Evolutionary conservation across 164 flowering plant species (phyloP).

Genomic region (Houttuynia cordata): DNA sequence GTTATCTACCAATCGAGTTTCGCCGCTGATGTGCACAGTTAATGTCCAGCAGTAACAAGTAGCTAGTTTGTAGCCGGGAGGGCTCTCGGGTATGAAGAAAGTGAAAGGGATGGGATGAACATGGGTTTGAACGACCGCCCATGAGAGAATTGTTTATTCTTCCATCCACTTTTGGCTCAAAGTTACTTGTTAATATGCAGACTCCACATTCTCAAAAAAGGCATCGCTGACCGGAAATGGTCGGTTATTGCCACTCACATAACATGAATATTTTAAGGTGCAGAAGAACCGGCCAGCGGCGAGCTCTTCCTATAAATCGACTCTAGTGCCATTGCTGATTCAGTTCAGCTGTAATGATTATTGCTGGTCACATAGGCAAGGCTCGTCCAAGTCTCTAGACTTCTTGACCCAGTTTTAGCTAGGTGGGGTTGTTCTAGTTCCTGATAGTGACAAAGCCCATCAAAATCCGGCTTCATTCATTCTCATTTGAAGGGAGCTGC

Average conservation of each 20-base stretch:
- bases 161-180: slow-evolving; percentile 20
- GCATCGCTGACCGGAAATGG: slow-evolving; percentile 22
- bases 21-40: too few relatives aligned
- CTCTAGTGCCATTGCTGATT: slow-evolving; percentile 15
- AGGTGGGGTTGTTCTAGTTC: slow-evolving; percentile 4
- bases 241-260: slow-evolving; percentile 27
- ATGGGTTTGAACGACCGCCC: slow-evolving; percentile 21
- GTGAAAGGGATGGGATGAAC: slow-evolving; percentile 45
- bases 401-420: background rate
- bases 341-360: slow-evolving; percentile 13
- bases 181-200: slow-evolving; percentile 20
- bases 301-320: slow-evolving; percentile 18
- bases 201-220: slow-evolving; percentile 42
- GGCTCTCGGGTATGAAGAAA: slow-evolving; percentile 19
- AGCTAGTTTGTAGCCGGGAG: too few relatives aligned
- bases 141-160: slow-evolving; percentile 20
- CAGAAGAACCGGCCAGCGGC: slow-evolving; percentile 13
- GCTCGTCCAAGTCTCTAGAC: background rate
- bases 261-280: slow-evolving; percentile 4
- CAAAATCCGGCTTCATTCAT: slow-evolving; percentile 4
- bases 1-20: too few relatives aligned
- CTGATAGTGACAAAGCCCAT: slow-evolving; percentile 11
- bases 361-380: slow-evolving; percentile 4
- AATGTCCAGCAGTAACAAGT: too few relatives aligned
- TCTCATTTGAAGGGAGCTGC: background rate